A percentile compares a stretch with the other conserved stretches of the same genome.
Conservation (phyloP, 176 grass and related monocot species). For the Carex cristatella region DNA sequence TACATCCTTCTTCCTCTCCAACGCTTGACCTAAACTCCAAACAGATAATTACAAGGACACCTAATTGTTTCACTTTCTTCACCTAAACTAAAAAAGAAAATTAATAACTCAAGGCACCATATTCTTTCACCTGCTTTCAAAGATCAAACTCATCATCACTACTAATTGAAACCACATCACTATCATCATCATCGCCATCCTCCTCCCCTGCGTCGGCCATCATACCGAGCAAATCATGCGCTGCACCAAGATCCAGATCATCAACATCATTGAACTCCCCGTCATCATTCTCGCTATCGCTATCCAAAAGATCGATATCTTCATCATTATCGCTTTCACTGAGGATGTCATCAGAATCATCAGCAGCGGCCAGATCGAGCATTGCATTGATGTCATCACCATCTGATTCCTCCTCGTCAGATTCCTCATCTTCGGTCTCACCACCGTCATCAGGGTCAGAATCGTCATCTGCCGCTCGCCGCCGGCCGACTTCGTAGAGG, state of each 20-base stretch:
- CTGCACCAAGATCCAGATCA: constrained; percentile 49
- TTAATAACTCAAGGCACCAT: constrained; percentile 3
- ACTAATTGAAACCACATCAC: constrained; percentile 51
- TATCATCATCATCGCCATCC: constrained; percentile 41
- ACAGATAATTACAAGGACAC: background rate
- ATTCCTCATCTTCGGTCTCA: constrained; percentile 58
- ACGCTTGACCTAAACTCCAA: background rate
- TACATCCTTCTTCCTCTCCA: constrained; percentile 12
- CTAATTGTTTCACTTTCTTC: background rate
- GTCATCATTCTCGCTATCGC: constrained; percentile 52
- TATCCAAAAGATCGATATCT: constrained; percentile 40
- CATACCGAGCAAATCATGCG: constrained; percentile 49
- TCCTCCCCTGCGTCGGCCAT: constrained; percentile 44
- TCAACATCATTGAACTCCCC: constrained; percentile 40
- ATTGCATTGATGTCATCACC: constrained; percentile 24
- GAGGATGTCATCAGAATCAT: constrained; percentile 53
- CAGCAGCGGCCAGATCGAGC: constrained; percentile 35
- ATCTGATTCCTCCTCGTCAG: constrained; percentile 75
- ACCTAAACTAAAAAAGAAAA: background rate
- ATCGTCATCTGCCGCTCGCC: constrained; percentile 80
- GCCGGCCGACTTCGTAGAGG: constrained; percentile 84
- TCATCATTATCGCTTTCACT: constrained; percentile 59
- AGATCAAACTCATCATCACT: constrained; percentile 55
- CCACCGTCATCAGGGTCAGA: constrained; percentile 91
- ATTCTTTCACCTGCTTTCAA: background rate